These are phyloP conservation scores for Vanrija humicola DNA, from an alignment of 1,284 basidiomycete genomes.

Conservation along the genomic window DNA sequence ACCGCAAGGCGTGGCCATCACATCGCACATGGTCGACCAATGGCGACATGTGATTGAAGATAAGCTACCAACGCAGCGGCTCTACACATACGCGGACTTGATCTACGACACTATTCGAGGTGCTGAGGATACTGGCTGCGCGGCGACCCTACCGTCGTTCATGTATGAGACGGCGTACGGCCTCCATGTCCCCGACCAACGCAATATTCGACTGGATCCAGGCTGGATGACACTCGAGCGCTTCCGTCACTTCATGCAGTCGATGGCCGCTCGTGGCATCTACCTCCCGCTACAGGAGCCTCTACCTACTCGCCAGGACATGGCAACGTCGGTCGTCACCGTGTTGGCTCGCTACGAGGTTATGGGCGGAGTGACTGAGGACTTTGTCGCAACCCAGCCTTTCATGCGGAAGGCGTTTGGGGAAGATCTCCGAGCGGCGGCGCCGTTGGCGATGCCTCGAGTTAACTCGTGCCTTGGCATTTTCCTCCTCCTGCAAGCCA, in stretches of 20 bases:
- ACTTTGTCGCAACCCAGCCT: slow-evolving; percentile 22
- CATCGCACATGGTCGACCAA: slow-evolving; percentile 9
- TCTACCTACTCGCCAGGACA: slow-evolving; percentile 3
- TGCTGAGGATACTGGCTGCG: slow-evolving; percentile 8
- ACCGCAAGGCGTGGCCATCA: slow-evolving; percentile 15
- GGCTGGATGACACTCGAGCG: slow-evolving; percentile 41
- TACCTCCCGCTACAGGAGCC: background rate
- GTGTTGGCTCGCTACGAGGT: slow-evolving; percentile 26
- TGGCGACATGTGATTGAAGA: slow-evolving; percentile 15
- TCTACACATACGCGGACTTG: slow-evolving; percentile 4
- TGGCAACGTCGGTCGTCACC: slow-evolving; percentile 19
- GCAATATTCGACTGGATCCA: slow-evolving; percentile 34
- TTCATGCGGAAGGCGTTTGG: slow-evolving; percentile 33
- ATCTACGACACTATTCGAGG: slow-evolving; percentile 26
- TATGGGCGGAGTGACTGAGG: slow-evolving; percentile 19
- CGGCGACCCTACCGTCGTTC: slow-evolving; percentile 27
- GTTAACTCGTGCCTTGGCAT: slow-evolving; percentile 11
- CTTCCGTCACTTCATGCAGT: slow-evolving; percentile 37
- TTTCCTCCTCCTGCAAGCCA: slow-evolving; percentile 17
- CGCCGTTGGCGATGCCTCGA: no score
- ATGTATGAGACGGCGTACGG: slow-evolving; percentile 33
- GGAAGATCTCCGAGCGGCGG: slow-evolving; percentile 5
- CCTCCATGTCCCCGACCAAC: slow-evolving; percentile 38
- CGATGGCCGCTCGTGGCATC: background rate
- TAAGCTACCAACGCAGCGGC: background rate